Conservation (phyloP, 1,284 basidiomycete genomes). For the Trichosporon asahii region DNA sequence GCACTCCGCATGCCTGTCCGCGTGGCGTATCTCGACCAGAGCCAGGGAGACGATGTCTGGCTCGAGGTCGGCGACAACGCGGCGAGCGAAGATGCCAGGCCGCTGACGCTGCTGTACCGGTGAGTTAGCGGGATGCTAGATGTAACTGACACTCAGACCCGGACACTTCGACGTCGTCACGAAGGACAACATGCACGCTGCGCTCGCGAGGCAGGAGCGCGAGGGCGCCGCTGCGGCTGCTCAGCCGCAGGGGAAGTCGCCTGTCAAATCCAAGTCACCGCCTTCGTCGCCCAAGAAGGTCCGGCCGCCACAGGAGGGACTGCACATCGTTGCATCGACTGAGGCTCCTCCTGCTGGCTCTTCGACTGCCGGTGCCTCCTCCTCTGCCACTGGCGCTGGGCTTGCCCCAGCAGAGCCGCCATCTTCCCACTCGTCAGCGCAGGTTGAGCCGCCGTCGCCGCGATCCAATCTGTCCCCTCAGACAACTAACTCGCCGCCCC, state of each 20-base stretch:
- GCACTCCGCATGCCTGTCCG: slow-evolving; percentile 67
- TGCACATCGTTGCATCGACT: not conserved
- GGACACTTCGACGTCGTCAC: slow-evolving; percentile 71
- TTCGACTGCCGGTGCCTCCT: not conserved
- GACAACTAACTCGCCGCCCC: not conserved
- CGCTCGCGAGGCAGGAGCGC: not conserved
- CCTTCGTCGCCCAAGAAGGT: not conserved
- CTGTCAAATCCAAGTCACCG: not conserved
- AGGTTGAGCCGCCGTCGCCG: not conserved
- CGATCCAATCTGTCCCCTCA: not conserved
- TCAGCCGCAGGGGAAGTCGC: not conserved
- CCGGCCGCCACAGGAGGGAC: not conserved
- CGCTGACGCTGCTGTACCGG: slow-evolving; percentile 67
- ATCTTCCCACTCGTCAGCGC: not conserved
- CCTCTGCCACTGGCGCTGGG: not conserved
- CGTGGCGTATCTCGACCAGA: slow-evolving; percentile 74
- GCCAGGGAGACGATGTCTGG: slow-evolving; percentile 55
- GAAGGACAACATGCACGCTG: slow-evolving; percentile 32
- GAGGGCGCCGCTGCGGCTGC: not conserved
- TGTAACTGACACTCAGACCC: slow-evolving; percentile 55
- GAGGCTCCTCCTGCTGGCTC: not conserved
- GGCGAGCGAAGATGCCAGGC: slow-evolving; percentile 48
- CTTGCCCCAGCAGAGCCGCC: not conserved
- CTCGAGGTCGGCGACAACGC: slow-evolving; percentile 61
- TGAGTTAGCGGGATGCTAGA: slow-evolving; percentile 47